Percentiles rank a stretch among this genome's conserved stretches.
phyloP scores from a whole-genome alignment of 2,329 filamentous ascomycete genomes.

The Talaromyces sp. region DNA sequence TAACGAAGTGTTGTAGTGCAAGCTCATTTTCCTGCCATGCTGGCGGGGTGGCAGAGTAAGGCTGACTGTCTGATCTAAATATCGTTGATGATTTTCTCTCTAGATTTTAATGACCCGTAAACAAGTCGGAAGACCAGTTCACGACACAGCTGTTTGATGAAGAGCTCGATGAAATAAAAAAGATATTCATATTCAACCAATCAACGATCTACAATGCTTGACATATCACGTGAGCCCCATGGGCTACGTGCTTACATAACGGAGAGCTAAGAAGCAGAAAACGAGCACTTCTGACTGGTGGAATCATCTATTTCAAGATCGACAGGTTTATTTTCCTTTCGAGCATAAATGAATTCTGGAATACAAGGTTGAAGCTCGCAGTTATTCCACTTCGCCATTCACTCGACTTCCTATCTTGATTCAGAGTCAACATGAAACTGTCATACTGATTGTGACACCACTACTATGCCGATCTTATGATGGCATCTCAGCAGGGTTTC shows the following conservation, averaged over 20 bases:
- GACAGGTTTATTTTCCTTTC: background rate
- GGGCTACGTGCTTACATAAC: background rate
- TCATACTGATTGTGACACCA: background rate
- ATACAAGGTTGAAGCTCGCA: background rate
- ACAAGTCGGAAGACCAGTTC: background rate
- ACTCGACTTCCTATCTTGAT: background rate
- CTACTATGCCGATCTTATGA: conserved; percentile 23
- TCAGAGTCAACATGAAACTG: background rate
- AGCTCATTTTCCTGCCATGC: conserved; percentile 11
- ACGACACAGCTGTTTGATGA: background rate
- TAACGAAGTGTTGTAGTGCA: background rate
- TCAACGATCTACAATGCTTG: background rate
- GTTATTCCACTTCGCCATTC: background rate
- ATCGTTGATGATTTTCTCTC: background rate
- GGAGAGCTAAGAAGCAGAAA: background rate
- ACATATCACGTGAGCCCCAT: conserved; percentile 1
- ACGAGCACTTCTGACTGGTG: conserved; percentile 3
- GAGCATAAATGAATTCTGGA: background rate
- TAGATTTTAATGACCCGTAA: background rate
- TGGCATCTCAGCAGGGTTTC: conserved; percentile 42
- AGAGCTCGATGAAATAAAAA: background rate
- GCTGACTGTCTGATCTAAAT: background rate
- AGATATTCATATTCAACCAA: conserved; percentile 1
- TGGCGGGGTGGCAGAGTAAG: background rate
- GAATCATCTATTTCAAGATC: background rate